phyloP scores from a whole-genome alignment of 805 yeast genomes.

The Metschnikowia picachoensis region DNA sequence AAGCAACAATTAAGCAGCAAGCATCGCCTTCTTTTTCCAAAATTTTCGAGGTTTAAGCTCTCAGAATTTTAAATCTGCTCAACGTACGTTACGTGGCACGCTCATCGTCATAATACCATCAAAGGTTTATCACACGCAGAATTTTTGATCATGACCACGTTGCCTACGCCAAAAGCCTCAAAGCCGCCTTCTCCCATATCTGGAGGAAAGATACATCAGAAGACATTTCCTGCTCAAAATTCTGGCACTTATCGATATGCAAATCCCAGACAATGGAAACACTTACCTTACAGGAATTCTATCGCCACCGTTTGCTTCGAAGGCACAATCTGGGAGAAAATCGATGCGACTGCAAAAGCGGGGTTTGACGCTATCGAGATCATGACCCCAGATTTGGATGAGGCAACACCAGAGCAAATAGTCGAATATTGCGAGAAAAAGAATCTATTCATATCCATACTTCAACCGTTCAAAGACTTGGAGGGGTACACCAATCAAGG shows the following conservation, averaged over 20 bases:
- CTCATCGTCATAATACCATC: too few species aligned
- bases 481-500: conserved; percentile 12
- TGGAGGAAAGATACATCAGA: too few species aligned
- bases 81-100: too few species aligned
- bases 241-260: too few species aligned
- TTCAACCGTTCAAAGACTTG: conserved; percentile 18
- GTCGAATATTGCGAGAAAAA: conserved; percentile 6
- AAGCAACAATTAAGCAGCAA: too few species aligned
- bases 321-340: conserved; percentile 15
- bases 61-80: too few species aligned
- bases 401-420: conserved; percentile 6
- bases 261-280: background rate
- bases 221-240: too few species aligned
- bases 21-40: too few species aligned
- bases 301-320: conserved; percentile 14
- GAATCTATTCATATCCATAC: conserved; percentile 9
- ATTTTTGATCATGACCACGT: background rate
- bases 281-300: conserved; percentile 4
- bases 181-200: background rate
- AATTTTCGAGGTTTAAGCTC: too few species aligned
- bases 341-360: conserved; percentile 11
- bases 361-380: conserved; percentile 18
- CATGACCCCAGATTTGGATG: conserved; percentile 9
- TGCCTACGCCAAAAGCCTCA: background rate
- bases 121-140: too few species aligned